Evolutionary conservation across 2,329 filamentous ascomycete species (phyloP).

Genomic region (Diaporthe aspalathi): DNA sequence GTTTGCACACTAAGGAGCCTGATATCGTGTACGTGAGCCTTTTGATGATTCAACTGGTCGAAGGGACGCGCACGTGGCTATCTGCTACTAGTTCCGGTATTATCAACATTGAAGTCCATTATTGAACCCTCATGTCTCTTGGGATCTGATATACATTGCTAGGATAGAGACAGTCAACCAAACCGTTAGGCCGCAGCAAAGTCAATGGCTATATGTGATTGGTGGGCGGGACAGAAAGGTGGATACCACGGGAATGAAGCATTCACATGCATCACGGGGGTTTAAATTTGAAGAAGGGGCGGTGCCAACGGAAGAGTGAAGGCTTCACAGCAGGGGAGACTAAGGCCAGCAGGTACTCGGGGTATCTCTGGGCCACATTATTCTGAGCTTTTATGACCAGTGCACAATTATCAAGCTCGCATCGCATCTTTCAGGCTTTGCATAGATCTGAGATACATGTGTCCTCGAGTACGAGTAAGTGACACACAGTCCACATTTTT

Average conservation of each 20-base stretch:
- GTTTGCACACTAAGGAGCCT: too few species aligned
- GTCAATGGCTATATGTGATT: background rate
- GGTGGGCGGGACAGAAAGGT: background rate
- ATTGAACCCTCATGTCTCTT: too few species aligned
- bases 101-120: too few species aligned
- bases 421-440: background rate
- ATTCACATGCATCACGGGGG: background rate
- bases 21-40: too few species aligned
- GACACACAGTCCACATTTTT: background rate
- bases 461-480: slow-evolving; percentile 14
- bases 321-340: too few species aligned
- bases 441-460: background rate
- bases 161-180: background rate
- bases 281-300: background rate
- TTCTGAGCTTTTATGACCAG: slow-evolving; percentile 10
- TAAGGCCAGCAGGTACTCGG: too few species aligned
- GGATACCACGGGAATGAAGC: background rate
- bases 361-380: background rate
- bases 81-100: too few species aligned
- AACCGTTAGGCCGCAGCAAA: background rate
- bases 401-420: background rate
- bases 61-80: too few species aligned
- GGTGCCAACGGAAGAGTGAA: background rate
- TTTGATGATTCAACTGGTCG: too few species aligned
- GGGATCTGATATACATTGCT: too few species aligned